Conservation (phyloP, 1,284 basidiomycete species). For the Apiotrichum brassicae region DNA sequence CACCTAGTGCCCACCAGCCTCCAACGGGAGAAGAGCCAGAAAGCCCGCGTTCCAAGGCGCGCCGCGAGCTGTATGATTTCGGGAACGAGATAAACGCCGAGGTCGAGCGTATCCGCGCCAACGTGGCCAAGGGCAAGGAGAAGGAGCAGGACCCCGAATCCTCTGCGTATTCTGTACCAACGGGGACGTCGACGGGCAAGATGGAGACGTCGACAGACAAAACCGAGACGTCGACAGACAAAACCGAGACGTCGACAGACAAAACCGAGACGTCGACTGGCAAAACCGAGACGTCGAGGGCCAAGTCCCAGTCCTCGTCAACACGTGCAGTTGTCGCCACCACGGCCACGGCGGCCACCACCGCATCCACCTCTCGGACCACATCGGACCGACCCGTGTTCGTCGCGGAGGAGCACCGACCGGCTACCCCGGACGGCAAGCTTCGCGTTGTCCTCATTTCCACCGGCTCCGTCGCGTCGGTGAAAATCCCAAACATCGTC, state of each 20-base stretch:
- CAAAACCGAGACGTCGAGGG: background rate
- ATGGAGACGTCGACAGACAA: no score
- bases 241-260: background rate
- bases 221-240: background rate
- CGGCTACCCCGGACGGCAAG: conserved; percentile 30
- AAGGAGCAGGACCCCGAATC: no score
- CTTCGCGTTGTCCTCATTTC: conserved; percentile 73
- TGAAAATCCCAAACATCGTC: conserved; percentile 88
- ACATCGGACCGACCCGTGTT: conserved; percentile 12
- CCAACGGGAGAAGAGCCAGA: conserved; percentile 16
- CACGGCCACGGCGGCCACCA: background rate
- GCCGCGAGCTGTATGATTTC: conserved; percentile 35
- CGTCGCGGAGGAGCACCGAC: conserved; percentile 29
- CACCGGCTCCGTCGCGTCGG: conserved; percentile 87
- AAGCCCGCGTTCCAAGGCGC: conserved; percentile 29
- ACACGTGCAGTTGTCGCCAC: background rate
- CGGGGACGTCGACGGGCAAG: no score
- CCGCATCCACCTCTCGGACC: conserved; percentile 7
- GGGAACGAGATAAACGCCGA: conserved; percentile 14
- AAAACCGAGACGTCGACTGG: background rate
- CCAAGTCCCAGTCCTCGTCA: background rate
- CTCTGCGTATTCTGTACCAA: no score
- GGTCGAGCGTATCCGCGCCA: background rate
- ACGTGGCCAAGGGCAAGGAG: background rate
- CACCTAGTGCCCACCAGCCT: no score